Base-by-base conservation (phyloP, 2,329 filamentous ascomycete genomes). In the Diplocarpon rosae region DNA sequence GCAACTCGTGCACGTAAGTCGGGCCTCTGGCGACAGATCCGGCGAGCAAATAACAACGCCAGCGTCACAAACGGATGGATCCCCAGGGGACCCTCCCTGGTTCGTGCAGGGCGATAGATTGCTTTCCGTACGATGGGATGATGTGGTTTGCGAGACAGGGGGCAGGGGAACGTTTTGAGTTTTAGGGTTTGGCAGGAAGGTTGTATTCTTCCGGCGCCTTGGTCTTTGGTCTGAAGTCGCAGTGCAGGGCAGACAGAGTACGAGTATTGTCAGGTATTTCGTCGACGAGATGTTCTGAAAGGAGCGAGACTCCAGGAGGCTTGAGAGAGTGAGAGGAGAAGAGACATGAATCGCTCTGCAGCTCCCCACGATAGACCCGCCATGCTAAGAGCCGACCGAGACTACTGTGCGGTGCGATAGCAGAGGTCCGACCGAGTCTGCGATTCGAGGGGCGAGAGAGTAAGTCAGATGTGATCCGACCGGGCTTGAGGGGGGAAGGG, bases 1-100 rank as follows among this genome's bases (percentile, higher is more conserved):
- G 56, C 52, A 56, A 51, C 52, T 58, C 49, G 50, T 54, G 51
- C 50, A 50, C 3, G 30, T 9, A 53, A 49, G 9, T 5, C 30
- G 4, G 30, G 11, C 30, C 30, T 32, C 4, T 32, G 55, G 49
- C 52, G 44, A 49, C 37, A 41, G 48, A 37, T 37, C 49, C 34
- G 38, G 40, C 44, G 46, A 48, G 45, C 10, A 36, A 16, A 20
- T 15, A 36, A 10, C 6, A 20, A 17, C 11, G 17, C 14, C 4
- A 37, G 36, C 5, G 12, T 37, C 36, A 37, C 14, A 37, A 17
- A 20, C 10, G 10, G 12, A 11, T 20, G n/a, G 36, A 20, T 13
- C 11, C 13, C 12, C 27, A 14, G 9, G 20, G 37, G 3, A 24
- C 20, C 20, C 20, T 24, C 20, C 20, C 20, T 7, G 7, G 20